Evolutionary conservation across 106 monocot genomes (phyloP).

Genomic region (Dendrobium officinale): DNA sequence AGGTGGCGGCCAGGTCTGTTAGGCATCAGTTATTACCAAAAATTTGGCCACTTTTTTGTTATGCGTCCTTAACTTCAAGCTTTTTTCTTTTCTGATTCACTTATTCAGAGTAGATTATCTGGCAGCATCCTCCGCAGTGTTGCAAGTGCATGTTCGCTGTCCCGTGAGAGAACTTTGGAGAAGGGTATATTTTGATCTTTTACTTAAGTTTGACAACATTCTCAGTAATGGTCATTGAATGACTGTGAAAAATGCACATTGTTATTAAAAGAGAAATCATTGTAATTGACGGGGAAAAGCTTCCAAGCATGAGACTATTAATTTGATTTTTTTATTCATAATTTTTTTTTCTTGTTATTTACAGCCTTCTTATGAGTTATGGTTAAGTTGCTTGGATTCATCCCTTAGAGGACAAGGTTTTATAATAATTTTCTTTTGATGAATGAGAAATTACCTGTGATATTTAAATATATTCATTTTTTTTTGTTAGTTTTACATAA

Average conservation of each 20-base stretch:
- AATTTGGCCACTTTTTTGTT: not conserved
- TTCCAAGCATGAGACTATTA: not conserved
- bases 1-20: conserved; percentile 44
- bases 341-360: not conserved
- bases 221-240: not conserved
- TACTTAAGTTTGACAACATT: not conserved
- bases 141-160: conserved; percentile 36
- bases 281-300: not conserved
- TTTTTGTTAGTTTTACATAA: not conserved
- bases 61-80: not conserved
- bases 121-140: conserved; percentile 37
- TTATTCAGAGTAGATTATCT: conserved; percentile 40
- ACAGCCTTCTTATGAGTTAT: not conserved
- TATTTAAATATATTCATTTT: not conserved
- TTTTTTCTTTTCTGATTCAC: not conserved
- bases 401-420: not conserved
- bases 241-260: not conserved
- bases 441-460: not conserved
- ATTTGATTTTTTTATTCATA: not conserved
- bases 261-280: not conserved
- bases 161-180: conserved; percentile 63
- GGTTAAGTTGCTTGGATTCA: not conserved
- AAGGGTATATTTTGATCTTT: conserved; percentile 32
- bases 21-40: not conserved
- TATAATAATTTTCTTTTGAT: not conserved